These are phyloP conservation scores for Scenedesmus sp. DNA, from an alignment of 163 green algal genomes.

Conservation along the genomic window DNA sequence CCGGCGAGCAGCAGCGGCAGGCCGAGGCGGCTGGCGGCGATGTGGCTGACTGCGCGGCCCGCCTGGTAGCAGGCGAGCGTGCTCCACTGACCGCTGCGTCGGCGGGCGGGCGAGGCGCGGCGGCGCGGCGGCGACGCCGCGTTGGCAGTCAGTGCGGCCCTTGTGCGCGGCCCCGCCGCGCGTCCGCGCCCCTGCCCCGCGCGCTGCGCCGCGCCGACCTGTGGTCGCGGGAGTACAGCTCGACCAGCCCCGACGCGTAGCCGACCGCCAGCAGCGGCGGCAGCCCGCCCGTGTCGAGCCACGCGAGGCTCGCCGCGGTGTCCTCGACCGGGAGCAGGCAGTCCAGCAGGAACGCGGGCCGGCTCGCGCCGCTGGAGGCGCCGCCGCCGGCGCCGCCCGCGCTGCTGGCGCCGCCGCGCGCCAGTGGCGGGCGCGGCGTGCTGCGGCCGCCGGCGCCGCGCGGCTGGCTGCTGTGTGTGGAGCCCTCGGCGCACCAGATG, in stretches of 20 bases:
- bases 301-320: constrained; percentile 47
- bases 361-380: not conserved
- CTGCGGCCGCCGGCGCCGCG: not conserved
- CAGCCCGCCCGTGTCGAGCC: constrained; percentile 47
- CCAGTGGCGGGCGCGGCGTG: not conserved
- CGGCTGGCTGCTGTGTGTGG: not conserved
- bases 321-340: constrained; percentile 48
- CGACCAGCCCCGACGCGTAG: constrained; percentile 33
- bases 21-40: constrained; percentile 10
- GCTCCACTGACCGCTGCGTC: constrained; percentile 43
- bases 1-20: constrained; percentile 47
- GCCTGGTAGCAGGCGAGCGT: constrained; percentile 16
- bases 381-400: not conserved
- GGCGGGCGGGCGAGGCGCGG: too few relatives aligned
- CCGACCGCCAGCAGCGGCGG: constrained; percentile 53
- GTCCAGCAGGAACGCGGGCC: constrained; percentile 51
- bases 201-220: constrained; percentile 23
- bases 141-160: too few relatives aligned
- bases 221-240: constrained; percentile 40
- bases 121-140: too few relatives aligned
- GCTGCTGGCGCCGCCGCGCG: constrained; percentile 4
- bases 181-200: too few relatives aligned
- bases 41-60: constrained; percentile 16
- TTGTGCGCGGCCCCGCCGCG: too few relatives aligned
- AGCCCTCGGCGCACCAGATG: constrained; percentile 50